Evolutionary conservation across 495 filamentous ascomycete species (phyloP).

Genomic region (Lindgomyces ingoldianus): DNA sequence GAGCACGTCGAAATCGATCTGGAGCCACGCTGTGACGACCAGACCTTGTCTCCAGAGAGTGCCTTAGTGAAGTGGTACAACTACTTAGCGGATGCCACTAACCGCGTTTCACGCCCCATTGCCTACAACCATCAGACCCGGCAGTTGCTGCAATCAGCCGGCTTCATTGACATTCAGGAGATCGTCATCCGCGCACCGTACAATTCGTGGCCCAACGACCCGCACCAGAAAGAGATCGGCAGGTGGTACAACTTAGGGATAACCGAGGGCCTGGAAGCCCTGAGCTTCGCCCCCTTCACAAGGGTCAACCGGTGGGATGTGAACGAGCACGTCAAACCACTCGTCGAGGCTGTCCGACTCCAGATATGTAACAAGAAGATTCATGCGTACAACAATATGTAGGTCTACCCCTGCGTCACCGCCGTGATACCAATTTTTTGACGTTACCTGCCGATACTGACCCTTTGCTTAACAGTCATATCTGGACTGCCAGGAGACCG

Average conservation of each 20-base stretch:
- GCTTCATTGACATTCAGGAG: slow-evolving; percentile 84
- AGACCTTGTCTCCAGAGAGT: slow-evolving; percentile 54
- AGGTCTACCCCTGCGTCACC: slow-evolving; percentile 46
- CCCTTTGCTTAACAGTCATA: slow-evolving; percentile 50
- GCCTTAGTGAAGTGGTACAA: slow-evolving; percentile 66
- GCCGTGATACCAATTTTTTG: slow-evolving; percentile 37
- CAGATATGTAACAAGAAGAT: slow-evolving; percentile 71
- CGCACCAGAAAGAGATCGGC: slow-evolving; percentile 68
- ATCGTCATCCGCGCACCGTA: slow-evolving; percentile 70
- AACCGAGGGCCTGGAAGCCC: slow-evolving; percentile 65
- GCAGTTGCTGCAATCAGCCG: slow-evolving; percentile 63
- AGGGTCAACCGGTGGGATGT: slow-evolving; percentile 63
- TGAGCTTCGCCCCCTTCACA: slow-evolving; percentile 74
- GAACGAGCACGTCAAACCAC: slow-evolving; percentile 61
- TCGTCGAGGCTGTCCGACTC: slow-evolving; percentile 62
- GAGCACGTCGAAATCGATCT: slow-evolving; percentile 96
- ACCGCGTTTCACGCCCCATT: slow-evolving; percentile 63
- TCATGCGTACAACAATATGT: slow-evolving; percentile 76
- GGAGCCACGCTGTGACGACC: slow-evolving; percentile 73
- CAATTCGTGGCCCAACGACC: slow-evolving; percentile 75
- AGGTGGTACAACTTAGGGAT: slow-evolving; percentile 84
- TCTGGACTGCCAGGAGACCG: slow-evolving; percentile 51
- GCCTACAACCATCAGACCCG: slow-evolving; percentile 66
- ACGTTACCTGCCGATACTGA: slow-evolving; percentile 27
- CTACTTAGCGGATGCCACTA: slow-evolving; percentile 69